Evolutionary conservation across 306 rosid species (phyloP), one percentile per base, ranked within the genome.

Genomic region (Fagus crenata): DNA sequence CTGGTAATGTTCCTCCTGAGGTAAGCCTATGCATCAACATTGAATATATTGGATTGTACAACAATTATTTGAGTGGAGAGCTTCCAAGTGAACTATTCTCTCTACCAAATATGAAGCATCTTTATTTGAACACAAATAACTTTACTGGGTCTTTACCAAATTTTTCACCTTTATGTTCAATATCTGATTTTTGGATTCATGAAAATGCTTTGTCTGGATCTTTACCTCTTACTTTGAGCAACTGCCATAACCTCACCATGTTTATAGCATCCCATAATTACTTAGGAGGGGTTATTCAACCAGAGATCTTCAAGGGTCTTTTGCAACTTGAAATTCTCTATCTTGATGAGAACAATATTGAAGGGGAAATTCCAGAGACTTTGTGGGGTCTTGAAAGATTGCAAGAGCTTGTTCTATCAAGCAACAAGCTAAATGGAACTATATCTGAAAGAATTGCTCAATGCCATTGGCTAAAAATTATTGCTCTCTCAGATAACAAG

Each of bases 291-390:
- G 51, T 75, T 35, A 63, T 75, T 75, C 49, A 61, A n/a, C 63
- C 33, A 37, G 72, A 63, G 63, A 75, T 65, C 58, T 64, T 75
- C 49, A 15, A 64, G 35, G 72, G 43, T 75, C 79, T 75, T 49
- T 9, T 64, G 72, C 71, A 75, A 64, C 72, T 75, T 49, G 72
- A 75, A 63, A 14, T 63, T 33, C 49, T 75, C 13, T 18, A 35
- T n/a, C 72, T 75, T 75, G 72, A 75, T 75, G 61, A 9, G 17
- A 75, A 75, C 63, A 64, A 11, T 64, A n/a, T 75, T 7, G 72
- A 75, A 32, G 79, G 79, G 5, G 79, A 75, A 49, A 75, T 75
- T 32, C 79, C 79, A 5, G 79, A 75, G 61, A 63, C 51, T 46
- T 64, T 75, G 71, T 75, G 79, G 79, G 53, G 64, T 32, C 79